Base-by-base conservation (phyloP, 805 yeast species). In the Cephaloascus fragrans region DNA sequence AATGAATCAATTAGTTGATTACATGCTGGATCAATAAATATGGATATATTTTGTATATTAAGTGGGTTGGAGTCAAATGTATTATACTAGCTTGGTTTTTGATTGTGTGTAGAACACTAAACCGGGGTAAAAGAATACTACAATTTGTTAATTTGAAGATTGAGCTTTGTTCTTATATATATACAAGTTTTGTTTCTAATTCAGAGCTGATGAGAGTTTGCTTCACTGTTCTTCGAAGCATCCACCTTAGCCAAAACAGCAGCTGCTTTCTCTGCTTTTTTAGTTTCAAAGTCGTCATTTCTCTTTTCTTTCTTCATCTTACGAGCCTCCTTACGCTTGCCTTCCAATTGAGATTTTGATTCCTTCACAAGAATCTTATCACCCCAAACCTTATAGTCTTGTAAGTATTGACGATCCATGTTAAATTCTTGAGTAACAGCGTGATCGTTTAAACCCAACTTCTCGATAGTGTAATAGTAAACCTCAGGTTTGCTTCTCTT, bases 401-500 rank as follows among this genome's bases (percentile, higher is more conserved):
- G 84, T 76, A 83, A 74, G 63, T 84, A 84, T 52, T 75, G 76
- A 57, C 70, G 79, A 49, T 79, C 84, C 78, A 85, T 73, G 58
- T 76, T 77, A 66, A 90, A 90, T 67, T 89, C 97, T 52, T 73
- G 68, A 39, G 74, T 75, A 18, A 88, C 79, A 23, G 80, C 80
- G 41, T 73, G 80, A 60, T 90, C 97, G 32, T 83, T 77, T 45
- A 90, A 69, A 1, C 97, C 98, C 40, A 90, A 68, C 60, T 87
- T 88, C 51, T 83, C 83, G 44, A 90, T 78, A 35, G 95, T 71
- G 80, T 87, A 80, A 60, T 73, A 86, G 64, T 93, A 90, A 51
- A 80, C 73, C 57, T 85, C 75, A 14, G 97, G 87, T 46, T 86
- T 65, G 53, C 76, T 83, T 53, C 73, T 75, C 59, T 88, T 88